phyloP scores from a whole-genome alignment of 2,329 filamentous ascomycete species.

The Tolypocladium ophioglossoides region DNA sequence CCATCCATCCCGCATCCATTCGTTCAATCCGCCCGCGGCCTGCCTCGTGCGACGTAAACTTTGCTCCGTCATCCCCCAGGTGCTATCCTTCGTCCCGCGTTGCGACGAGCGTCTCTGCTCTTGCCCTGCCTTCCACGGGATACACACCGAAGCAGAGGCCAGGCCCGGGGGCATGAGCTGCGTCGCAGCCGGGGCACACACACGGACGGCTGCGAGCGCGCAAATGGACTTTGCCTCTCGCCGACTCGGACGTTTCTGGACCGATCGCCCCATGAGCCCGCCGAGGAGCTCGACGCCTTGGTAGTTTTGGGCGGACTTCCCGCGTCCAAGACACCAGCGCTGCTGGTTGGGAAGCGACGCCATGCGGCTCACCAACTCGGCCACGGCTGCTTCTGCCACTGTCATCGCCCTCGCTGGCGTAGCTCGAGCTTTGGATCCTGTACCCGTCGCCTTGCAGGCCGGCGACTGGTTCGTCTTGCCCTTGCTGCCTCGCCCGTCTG shows the following conservation, averaged over 20 bases:
- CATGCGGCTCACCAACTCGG: constrained; percentile 5
- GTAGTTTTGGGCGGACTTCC: background rate
- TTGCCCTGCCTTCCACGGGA: background rate
- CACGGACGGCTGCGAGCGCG: background rate
- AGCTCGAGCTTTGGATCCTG: constrained; percentile 4
- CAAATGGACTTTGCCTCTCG: constrained; percentile 1
- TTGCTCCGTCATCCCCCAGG: background rate
- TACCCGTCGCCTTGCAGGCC: constrained; percentile 11
- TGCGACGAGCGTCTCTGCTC: background rate
- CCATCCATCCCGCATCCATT: background rate
- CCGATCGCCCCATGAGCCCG: constrained; percentile 1
- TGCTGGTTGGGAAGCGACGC: constrained; percentile 2
- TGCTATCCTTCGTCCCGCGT: background rate
- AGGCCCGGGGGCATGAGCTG: background rate
- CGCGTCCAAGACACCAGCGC: background rate
- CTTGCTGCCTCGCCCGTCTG: background rate
- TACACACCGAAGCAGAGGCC: background rate
- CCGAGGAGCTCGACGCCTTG: background rate
- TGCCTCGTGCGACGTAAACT: background rate
- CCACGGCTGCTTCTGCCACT: constrained; percentile 2
- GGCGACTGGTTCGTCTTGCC: constrained; percentile 10
- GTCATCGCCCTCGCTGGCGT: constrained; percentile 3
- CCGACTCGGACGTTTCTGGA: background rate
- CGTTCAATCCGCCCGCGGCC: background rate
- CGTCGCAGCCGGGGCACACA: background rate